These are phyloP conservation scores for Pulveroboletus sp. DNA, from an alignment of 768 basidiomycete species.

Conservation along the genomic window DNA sequence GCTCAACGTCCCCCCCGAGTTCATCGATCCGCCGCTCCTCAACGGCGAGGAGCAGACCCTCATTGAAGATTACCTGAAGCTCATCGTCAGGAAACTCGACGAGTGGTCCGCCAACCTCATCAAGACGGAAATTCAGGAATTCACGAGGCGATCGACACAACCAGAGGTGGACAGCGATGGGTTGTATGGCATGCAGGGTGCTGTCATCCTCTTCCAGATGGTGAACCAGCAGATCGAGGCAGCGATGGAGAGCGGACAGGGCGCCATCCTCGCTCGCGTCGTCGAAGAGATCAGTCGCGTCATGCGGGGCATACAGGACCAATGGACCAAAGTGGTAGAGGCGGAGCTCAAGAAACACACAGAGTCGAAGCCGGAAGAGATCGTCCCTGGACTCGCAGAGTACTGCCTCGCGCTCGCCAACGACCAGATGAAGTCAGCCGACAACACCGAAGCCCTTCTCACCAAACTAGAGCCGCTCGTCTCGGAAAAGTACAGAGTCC, in stretches of 20 bases:
- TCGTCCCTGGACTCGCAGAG: constrained; percentile 85
- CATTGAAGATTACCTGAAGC: constrained; percentile 91
- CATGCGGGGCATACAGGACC: constrained; percentile 83
- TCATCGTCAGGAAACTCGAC: constrained; percentile 92
- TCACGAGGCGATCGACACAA: constrained; percentile 75
- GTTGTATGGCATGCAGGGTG: constrained; percentile 85
- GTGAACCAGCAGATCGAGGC: constrained; percentile 95
- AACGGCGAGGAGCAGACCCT: constrained; percentile 91
- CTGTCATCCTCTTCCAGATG: constrained; percentile 96
- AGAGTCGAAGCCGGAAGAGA: constrained; percentile 87
- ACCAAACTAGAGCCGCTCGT: constrained; percentile 87
- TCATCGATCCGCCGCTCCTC: constrained; percentile 84
- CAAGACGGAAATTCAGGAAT: constrained; percentile 84
- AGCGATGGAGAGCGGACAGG: constrained; percentile 94
- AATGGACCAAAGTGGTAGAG: constrained; percentile 83
- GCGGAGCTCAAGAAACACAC: constrained; percentile 81
- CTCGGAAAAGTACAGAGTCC: constrained; percentile 81
- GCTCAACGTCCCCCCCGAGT: constrained; percentile 74
- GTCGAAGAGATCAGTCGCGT: constrained; percentile 84
- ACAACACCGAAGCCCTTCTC: constrained; percentile 84
- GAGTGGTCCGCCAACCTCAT: constrained; percentile 96
- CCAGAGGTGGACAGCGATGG: constrained; percentile 90
- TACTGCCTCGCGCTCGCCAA: constrained; percentile 96
- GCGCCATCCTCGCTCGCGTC: constrained; percentile 86
- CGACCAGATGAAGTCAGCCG: constrained; percentile 95